phyloP scores from a whole-genome alignment of 306 rosid species.

The Quercus glauca region DNA sequence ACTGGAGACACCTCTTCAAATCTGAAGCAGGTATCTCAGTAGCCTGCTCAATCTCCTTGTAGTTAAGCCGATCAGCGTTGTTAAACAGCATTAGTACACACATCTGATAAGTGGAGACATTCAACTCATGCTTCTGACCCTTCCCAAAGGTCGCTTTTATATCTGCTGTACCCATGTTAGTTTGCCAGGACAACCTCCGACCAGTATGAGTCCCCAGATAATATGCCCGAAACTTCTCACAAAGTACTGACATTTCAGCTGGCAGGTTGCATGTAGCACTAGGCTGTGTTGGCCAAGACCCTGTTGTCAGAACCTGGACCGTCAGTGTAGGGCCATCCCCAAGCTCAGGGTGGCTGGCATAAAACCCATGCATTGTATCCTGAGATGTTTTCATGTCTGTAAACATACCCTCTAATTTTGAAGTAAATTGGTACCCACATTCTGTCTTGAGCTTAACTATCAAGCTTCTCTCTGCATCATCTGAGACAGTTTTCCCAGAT shows the following conservation, averaged over 20 bases:
- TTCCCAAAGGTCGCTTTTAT: constrained; percentile 74
- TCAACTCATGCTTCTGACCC: constrained; percentile 79
- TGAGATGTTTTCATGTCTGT: constrained; percentile 80
- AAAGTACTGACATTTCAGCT: constrained; percentile 62
- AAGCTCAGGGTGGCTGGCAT: constrained; percentile 47
- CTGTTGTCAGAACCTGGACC: constrained; percentile 77
- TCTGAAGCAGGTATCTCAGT: constrained; percentile 69
- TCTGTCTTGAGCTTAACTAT: constrained; percentile 87
- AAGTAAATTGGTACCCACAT: constrained; percentile 77
- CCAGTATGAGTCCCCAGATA: constrained; percentile 81
- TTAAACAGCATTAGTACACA: constrained; percentile 85
- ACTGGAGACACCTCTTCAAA: constrained; percentile 82
- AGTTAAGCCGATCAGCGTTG: constrained; percentile 59
- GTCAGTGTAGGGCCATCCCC: constrained; percentile 71
- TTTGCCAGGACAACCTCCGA: constrained; percentile 82
- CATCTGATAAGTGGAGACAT: constrained; percentile 86
- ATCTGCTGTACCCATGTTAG: constrained; percentile 85
- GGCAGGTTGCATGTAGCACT: constrained; percentile 75
- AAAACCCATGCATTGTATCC: constrained; percentile 81
- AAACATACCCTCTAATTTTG: constrained; percentile 83
- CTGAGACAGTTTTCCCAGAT: constrained; percentile 73
- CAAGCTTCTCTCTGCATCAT: constrained; percentile 84
- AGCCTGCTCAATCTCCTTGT: constrained; percentile 80
- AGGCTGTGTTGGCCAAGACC: constrained; percentile 87
- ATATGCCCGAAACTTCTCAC: constrained; percentile 69